A percentile compares a stretch with the other conserved stretches of the same genome.
Conservation (phyloP, 352 stramenopile species). For the Globisporangium uncinulatum region DNA sequence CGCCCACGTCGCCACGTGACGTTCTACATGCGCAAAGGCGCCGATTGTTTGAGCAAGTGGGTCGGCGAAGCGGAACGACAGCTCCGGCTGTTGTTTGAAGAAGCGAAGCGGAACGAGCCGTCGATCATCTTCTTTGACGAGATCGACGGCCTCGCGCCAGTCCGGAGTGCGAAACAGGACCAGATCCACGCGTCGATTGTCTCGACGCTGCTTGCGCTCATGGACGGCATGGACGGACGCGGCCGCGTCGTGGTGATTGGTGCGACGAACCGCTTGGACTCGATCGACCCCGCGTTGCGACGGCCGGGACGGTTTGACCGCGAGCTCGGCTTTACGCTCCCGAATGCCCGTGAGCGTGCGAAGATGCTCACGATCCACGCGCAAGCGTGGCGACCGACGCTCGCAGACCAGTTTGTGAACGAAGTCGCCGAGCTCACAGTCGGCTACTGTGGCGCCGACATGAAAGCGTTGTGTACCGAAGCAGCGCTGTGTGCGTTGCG, state of each 20-base stretch:
- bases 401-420: constrained; percentile 51
- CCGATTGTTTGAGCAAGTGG: constrained; percentile 90
- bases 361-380: constrained; percentile 89
- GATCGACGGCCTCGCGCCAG: constrained; percentile 89
- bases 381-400: constrained; percentile 76
- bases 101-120: constrained; percentile 85
- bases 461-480: constrained; percentile 90
- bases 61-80: constrained; percentile 90
- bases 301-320: constrained; percentile 92
- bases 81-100: constrained; percentile 88
- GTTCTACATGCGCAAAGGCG: constrained; percentile 94
- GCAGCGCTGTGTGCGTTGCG: constrained; percentile 85
- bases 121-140: constrained; percentile 97
- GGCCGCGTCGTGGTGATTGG: constrained; percentile 96
- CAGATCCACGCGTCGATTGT: constrained; percentile 93
- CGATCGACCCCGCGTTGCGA: constrained; percentile 93
- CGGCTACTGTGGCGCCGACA: constrained; percentile 89
- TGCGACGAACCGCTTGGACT: constrained; percentile 96
- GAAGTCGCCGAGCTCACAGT: constrained; percentile 81
- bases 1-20: constrained; percentile 65
- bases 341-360: constrained; percentile 70
- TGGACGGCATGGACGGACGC: constrained; percentile 87
- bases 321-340: constrained; percentile 88
- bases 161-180: constrained; percentile 90
- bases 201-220: constrained; percentile 89